Conservation (phyloP, 257 asterid species). For the Solanum infundibuliforme region DNA sequence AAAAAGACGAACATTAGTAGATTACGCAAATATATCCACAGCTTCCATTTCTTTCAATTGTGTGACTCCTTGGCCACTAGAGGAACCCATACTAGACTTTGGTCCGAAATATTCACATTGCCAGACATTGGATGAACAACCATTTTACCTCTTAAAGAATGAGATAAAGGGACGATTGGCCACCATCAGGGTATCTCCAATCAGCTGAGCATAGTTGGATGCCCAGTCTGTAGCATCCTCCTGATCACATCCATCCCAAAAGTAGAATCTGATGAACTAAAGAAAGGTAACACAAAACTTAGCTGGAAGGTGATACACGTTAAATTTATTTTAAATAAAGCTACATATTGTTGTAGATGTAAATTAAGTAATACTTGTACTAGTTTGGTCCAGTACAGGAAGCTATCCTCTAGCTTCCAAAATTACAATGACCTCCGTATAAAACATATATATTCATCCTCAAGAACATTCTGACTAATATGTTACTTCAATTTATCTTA, state of each 20-base stretch:
- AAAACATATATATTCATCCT: neutral
- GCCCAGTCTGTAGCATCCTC: slow-evolving; percentile 99
- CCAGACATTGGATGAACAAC: neutral
- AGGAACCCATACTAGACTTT: neutral
- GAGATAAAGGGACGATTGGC: neutral
- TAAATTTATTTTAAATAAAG: neutral
- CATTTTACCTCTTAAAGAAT: neutral
- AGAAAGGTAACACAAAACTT: slow-evolving; percentile 51
- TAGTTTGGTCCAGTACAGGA: neutral
- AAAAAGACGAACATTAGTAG: neutral
- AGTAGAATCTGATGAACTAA: slow-evolving; percentile 96
- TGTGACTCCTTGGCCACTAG: neutral
- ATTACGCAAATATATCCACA: neutral
- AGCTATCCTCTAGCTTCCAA: neutral
- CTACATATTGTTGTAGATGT: neutral
- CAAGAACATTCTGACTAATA: neutral
- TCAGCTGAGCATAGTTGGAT: slow-evolving; percentile 94
- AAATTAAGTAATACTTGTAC: neutral
- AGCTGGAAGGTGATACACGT: slow-evolving; percentile 2
- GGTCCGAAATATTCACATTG: neutral
- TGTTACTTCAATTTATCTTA: neutral
- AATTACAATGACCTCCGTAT: neutral
- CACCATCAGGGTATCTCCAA: neutral
- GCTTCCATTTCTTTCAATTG: neutral
- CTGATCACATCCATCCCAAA: slow-evolving; percentile 97